Evolutionary conservation across 2,329 filamentous ascomycete species (phyloP).

Genomic region (Chaetomium olivaceum): DNA sequence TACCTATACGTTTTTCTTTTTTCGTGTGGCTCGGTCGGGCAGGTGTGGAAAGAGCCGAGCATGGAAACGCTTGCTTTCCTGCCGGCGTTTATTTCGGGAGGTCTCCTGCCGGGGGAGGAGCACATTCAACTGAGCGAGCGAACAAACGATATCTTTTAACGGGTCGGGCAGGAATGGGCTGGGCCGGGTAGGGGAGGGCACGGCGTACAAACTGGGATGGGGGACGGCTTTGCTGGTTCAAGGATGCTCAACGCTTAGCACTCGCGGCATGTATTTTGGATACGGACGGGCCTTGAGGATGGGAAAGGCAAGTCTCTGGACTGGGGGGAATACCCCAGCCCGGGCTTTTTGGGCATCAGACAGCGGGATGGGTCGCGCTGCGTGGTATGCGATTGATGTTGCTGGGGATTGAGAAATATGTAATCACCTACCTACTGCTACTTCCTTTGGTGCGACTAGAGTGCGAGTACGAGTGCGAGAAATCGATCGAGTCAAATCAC

Average conservation of each 20-base stretch:
- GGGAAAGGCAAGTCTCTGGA: background rate
- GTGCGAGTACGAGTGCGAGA: conserved; percentile 10
- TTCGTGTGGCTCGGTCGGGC: no score
- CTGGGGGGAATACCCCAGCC: background rate
- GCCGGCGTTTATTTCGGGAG: background rate
- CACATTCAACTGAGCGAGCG: conserved; percentile 1
- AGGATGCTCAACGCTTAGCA: conserved; percentile 7
- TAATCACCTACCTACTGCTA: background rate
- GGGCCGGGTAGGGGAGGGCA: background rate
- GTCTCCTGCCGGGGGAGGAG: background rate
- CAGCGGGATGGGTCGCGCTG: background rate
- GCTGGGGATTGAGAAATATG: background rate
- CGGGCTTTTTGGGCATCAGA: background rate
- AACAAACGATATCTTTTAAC: background rate
- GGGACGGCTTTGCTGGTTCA: conserved; percentile 1
- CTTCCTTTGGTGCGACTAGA: conserved; percentile 14
- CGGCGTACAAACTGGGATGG: conserved; percentile 2
- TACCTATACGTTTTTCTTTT: background rate
- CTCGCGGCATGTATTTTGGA: background rate
- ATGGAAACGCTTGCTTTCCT: background rate
- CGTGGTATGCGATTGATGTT: background rate
- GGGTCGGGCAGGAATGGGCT: background rate
- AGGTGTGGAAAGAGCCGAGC: background rate
- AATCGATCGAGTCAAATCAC: background rate
- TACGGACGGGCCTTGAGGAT: background rate